Base-by-base conservation (phyloP, 2,329 filamentous ascomycete species). In the Hortaea werneckii region DNA sequence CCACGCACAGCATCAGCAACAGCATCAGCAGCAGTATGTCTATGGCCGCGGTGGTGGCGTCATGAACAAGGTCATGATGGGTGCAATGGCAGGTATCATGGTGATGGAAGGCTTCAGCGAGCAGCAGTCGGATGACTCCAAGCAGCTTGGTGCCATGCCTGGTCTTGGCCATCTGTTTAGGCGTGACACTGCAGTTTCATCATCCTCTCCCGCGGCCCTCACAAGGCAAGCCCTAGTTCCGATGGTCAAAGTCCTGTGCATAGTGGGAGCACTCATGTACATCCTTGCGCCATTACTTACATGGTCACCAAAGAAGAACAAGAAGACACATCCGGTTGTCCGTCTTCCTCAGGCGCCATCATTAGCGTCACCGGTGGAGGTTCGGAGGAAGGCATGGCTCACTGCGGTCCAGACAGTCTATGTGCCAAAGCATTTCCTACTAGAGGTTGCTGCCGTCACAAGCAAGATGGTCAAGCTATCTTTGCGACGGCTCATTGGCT, bases 361-460 rank as follows among this genome's bases (percentile, higher is more conserved):
- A 2, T 72, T 87, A 47, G 80, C 85, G 3, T 89, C 87, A 0
- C 83, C 89, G 0, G 87, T 94, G 46, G 80, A 92, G 55, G 84
- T 94, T 40, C 83, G 88, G 42, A 81, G 84, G 49, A 85, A 88
- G 63, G 89, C 89, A 29, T 95, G 90, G 89, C 80, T 94, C 47
- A 95, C 89, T 3, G 86, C 89, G 6, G 83, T 95, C 48, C 89
- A 95, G 66, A 90, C 85, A 4, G 86, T 95, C 26, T 94, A 88
- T 78, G 85, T 95, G 10, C 90, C 90, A 8, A 79, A 83, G 13
- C 87, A 94, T 64, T 89, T 94, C 63, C 76, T 90, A 54, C 78
- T 94, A 3, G 90, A 95, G 64, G 83, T 86, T 45, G 80, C 85
- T 11, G 89, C 88, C 3, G 74, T 95, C 26, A 73, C 81, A 5